Evolutionary conservation across 192 early-diverging fungal genomes (phyloP).

Genomic region (Entomortierella parvispora): DNA sequence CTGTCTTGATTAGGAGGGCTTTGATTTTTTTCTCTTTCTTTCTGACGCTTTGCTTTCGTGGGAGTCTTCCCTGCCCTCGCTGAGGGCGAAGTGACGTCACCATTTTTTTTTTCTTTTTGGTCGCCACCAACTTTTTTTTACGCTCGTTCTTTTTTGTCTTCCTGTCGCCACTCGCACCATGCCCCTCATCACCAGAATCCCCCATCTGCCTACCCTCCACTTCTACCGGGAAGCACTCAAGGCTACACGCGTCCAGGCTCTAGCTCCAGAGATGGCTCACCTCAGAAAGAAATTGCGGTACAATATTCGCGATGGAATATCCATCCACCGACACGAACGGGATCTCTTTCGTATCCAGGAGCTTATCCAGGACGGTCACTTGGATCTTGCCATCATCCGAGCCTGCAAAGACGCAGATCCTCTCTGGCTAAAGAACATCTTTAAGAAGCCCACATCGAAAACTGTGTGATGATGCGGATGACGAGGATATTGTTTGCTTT

Average conservation of each 20-base stretch:
- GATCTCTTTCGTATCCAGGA: constrained; percentile 7
- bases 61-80: no score
- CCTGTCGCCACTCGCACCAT: not conserved
- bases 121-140: not conserved
- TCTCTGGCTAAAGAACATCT: constrained; percentile 34
- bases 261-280: constrained; percentile 16
- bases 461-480: not conserved
- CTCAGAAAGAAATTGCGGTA: constrained; percentile 28
- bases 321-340: constrained; percentile 26
- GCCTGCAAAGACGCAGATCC: constrained; percentile 36
- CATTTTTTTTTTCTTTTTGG: no score
- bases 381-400: constrained; percentile 37
- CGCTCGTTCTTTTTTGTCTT: not conserved
- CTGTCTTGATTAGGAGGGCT: not conserved
- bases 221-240: constrained; percentile 39
- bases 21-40: no score
- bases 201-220: constrained; percentile 27
- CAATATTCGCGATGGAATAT: constrained; percentile 44
- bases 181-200: not conserved
- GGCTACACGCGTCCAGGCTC: not conserved
- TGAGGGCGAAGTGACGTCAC: no score
- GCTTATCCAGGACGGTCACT: constrained; percentile 18
- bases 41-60: no score
- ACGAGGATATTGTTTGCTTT: not conserved
- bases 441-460: constrained; percentile 46